phyloP scores from a whole-genome alignment of 2,329 filamentous ascomycete species.

The Nemania abortiva region DNA sequence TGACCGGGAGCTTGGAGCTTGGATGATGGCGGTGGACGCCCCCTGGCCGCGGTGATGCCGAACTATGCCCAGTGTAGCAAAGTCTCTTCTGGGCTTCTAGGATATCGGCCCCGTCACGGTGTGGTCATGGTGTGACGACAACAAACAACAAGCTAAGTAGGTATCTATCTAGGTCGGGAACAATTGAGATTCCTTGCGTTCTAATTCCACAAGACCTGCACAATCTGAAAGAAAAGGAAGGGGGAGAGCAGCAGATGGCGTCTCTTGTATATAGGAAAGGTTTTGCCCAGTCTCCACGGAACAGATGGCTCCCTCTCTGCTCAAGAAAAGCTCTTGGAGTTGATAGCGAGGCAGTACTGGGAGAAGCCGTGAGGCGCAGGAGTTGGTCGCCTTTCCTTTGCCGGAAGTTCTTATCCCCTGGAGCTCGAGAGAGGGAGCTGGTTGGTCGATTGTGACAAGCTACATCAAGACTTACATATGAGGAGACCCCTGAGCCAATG shows the following conservation, averaged over 20 bases:
- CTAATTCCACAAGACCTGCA: slow-evolving; percentile 2
- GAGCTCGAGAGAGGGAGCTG: slow-evolving; percentile 27
- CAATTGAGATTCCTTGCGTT: slow-evolving; percentile 9
- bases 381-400: slow-evolving; percentile 26
- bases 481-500: slow-evolving; percentile 22
- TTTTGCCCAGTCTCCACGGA: not conserved
- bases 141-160: not conserved
- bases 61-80: slow-evolving; percentile 15
- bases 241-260: not conserved
- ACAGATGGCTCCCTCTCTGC: slow-evolving; percentile 7
- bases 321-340: slow-evolving; percentile 18
- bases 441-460: slow-evolving; percentile 29
- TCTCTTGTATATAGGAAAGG: slow-evolving; percentile 9
- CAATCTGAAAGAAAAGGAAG: not conserved
- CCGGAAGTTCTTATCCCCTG: slow-evolving; percentile 17
- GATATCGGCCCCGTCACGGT: not conserved
- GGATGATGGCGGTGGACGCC: slow-evolving; percentile 22
- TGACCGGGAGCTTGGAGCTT: slow-evolving; percentile 29
- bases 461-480: slow-evolving; percentile 22
- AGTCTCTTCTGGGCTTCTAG: not conserved
- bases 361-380: slow-evolving; percentile 40
- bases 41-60: slow-evolving; percentile 34
- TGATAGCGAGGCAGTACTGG: slow-evolving; percentile 5
- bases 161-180: not conserved
- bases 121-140: slow-evolving; percentile 8